Base-by-base conservation (phyloP, 179 eudicot genomes). In the Corrigiola litoralis region DNA sequence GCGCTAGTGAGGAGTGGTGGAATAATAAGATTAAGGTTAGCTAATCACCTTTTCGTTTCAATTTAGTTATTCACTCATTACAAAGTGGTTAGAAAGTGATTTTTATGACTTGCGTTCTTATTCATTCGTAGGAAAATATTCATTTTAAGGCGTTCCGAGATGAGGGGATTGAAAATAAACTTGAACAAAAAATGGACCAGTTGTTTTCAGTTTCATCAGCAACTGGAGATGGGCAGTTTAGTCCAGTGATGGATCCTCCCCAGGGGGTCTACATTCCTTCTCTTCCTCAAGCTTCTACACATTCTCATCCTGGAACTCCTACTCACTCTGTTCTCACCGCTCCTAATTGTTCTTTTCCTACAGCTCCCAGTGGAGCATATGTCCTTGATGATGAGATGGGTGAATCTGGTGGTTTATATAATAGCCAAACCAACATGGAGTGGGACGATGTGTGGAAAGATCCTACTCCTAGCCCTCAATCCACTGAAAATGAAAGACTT, bases 1-100 rank as follows among this genome's bases (percentile, higher is more conserved):
- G 56, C 10, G 71, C 55, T 24, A 27, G 49, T 38, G 50, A 65
- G 6, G 37, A 65, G 27, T 52, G 68, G 58, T 65, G 68, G 59
- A 47, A 56, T 11, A 31, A 56, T 28, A 67, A 67, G 46, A 67
- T 56, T 7, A 23, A 44, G 53, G 70, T 66, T 17, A 31, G 70
- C 37, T 31, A 27, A 20, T 31, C 16, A 6, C 5, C 24, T 33
- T 23, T 32, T 38, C 5, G 13, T 23, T 25, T 13, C 17, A 1
- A 13, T 0, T 13, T 12, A 6, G 5, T n/a, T n/a, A 58, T 23
- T 58, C 3, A 23, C 10, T 2, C 5, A 23, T 5, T 1, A 34
- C 7, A 58, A 45, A 24, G 4, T 38, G 13, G 2, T 16, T 32
- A 45, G 21, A 25, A 11, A 28, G 44, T 13, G 1, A 10, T 8